Base-by-base conservation (phyloP, 1,284 basidiomycete species). In the Cutaneotrichosporon cavernicola region DNA sequence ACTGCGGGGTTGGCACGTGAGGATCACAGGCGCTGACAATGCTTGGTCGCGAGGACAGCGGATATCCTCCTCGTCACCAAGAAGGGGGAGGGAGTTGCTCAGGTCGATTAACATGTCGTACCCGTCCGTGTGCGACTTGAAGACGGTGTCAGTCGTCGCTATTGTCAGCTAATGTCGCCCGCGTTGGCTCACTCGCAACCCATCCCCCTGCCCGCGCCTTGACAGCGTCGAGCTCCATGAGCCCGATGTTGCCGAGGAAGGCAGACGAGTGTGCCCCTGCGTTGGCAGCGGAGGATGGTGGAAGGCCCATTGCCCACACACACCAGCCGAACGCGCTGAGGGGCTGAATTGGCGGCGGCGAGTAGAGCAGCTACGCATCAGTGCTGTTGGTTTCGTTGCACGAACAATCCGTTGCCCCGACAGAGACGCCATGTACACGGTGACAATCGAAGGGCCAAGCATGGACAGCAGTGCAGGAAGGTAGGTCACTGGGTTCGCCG, bases 21-120 rank as follows among this genome's bases (percentile, higher is more conserved):
- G 40, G 18, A 67, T 26, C 0, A 56, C 43, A 4, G 62, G 65
- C 1, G 58, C 34, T 3, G 65, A 32, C 21, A 60, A 56, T 14
- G 58, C 43, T 16, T 60, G 56, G 22, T 51, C 52, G 52, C 59
- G 63, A 2, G 66, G 64, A 2, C 62, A 46, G 16, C 66, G 66
- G 22, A 65, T 59, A 32, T 66, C 65, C 22, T 57, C 16, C 56
- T 56, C 31, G 63, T 66, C 22, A 53, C 59, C 34, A 56, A 65
- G n/a, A 58, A 47, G 21, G 57, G 65, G 52, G 56, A 67, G 26
- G 2, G 65, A 69, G 13, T 62, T 56, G 14, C 76, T 76, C n/a
- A 79, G 68, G 67, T 79, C 77, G 56, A 79, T 68, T 61, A 74
- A 76, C 53, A 79, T 58, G 64, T 79, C 77, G 67, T 75, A 79